Base-by-base conservation (phyloP, 1,284 basidiomycete species). In the Stygiomarasmius scandens region DNA sequence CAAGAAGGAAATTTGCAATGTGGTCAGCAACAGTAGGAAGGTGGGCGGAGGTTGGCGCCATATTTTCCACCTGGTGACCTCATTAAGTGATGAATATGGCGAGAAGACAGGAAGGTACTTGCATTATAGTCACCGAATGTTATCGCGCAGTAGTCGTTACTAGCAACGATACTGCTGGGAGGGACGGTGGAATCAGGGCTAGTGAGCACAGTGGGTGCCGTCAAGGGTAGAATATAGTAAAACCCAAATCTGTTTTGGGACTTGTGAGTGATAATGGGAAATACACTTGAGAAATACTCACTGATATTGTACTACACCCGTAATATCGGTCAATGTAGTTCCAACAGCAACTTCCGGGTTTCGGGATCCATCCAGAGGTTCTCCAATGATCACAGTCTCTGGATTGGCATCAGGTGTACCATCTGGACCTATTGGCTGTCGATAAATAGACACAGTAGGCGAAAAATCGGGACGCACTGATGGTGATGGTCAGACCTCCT, bases 91-190 rank as follows among this genome's bases (percentile, higher is more conserved):
- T 29, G 43, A 20, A 23, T 34, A 29, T 19, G 9, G 20, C 25
- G 53, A 24, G 9, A 34, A 10, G 27, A 14, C 10, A 47, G 34
- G 41, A 46, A 54, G 32, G 29, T 32, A 55, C 69, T 46, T 61
- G 82, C 82, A 60, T 87, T 87, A 67, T 87, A 88, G 65, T 85
- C 83, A 2, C 83, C 86, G 48, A 87, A 73, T 2, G 80, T 82
- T n/a, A 87, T 59, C 6, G 69, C 66, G 67, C 84, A 86, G 3
- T 69, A 60, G 56, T 81, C 74, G 5, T 41, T 16, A 0, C 70
- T 62, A 0, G 74, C 70, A 4, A 63, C 67, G 25, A 85, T 68
- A 8, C 67, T 75, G 1, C 83, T 78, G 0, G 80, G 70, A 20
- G 71, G 67, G 2, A 77, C 70, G 3, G 61, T 64, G 22, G 67